phyloP scores from a whole-genome alignment of 176 grass and related monocot genomes.

The Musa beccarii region DNA sequence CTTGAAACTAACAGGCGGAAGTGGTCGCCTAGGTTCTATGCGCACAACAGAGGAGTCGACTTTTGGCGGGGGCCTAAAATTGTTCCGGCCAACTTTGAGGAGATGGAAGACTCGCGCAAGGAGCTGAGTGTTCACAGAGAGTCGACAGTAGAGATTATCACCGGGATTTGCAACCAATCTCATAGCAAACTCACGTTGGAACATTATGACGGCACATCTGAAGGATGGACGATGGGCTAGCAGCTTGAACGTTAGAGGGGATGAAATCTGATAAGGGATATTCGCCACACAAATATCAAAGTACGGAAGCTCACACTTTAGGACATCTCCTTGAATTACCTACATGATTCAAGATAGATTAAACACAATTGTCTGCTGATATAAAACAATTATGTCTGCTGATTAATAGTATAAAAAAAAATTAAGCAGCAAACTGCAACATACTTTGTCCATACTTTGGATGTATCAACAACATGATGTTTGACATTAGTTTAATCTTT shows the following conservation, averaged over 20 bases:
- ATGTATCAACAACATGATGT: no score
- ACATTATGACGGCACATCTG: conserved; percentile 95
- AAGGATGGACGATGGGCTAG: conserved; percentile 76
- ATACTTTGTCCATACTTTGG: no score
- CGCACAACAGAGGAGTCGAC: conserved; percentile 91
- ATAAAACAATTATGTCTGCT: no score
- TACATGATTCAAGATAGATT: conserved; percentile 16
- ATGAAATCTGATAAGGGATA: conserved; percentile 93
- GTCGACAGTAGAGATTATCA: conserved; percentile 78
- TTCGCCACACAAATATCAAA: conserved; percentile 96
- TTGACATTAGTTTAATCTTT: no score
- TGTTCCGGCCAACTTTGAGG: conserved; percentile 78
- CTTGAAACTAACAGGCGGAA: conserved; percentile 81
- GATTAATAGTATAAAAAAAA: not conserved
- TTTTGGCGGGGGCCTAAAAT: conserved; percentile 85
- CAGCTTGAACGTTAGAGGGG: conserved; percentile 82
- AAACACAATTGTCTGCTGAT: not conserved
- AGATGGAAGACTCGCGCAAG: conserved; percentile 81
- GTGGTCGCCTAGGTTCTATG: conserved; percentile 74
- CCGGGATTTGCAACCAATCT: conserved; percentile 79
- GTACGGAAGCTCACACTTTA: conserved; percentile 90
- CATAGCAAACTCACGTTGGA: conserved; percentile 89
- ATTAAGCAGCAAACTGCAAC: not conserved
- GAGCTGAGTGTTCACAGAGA: conserved; percentile 87
- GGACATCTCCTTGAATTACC: conserved; percentile 93